Evolutionary conservation across 768 basidiomycete genomes (phyloP).

Genomic region (Plicaturopsis crispa): DNA sequence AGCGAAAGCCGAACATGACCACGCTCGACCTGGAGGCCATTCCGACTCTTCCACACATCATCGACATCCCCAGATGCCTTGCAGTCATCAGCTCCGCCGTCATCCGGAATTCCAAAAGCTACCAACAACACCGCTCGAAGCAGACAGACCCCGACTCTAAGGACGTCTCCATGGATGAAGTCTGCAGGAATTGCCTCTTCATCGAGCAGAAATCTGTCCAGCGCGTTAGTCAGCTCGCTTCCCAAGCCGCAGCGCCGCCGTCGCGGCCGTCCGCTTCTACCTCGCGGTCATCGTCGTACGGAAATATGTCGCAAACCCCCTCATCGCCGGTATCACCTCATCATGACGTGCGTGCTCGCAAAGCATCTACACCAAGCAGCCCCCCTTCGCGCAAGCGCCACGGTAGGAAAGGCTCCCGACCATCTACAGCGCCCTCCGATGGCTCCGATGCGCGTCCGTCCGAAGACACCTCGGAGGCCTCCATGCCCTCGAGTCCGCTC

Average conservation of each 20-base stretch:
- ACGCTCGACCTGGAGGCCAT: constrained; percentile 62
- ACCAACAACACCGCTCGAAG: constrained; percentile 27
- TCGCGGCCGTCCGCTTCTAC: constrained; percentile 2
- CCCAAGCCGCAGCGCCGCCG: constrained; percentile 24
- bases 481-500: constrained; percentile 4
- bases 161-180: constrained; percentile 40
- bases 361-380: too few species aligned
- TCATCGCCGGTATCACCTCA: constrained; percentile 7
- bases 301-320: constrained; percentile 8
- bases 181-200: constrained; percentile 56
- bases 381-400: constrained; percentile 6
- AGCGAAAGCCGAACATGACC: constrained; percentile 48
- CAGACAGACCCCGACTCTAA: constrained; percentile 24
- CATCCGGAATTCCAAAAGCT: constrained; percentile 49
- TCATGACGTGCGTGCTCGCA: too few species aligned
- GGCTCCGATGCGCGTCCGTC: neutral
- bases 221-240: constrained; percentile 57
- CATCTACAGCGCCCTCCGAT: constrained; percentile 44
- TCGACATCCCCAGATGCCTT: constrained; percentile 75
- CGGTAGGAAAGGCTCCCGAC: constrained; percentile 24
- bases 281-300: constrained; percentile 1
- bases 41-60: constrained; percentile 61
- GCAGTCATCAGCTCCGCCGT: constrained; percentile 71
- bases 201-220: constrained; percentile 64
- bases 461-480: constrained; percentile 1